phyloP scores from a whole-genome alignment of 2,329 filamentous ascomycete genomes.

The Escovopsis weberi region DNA sequence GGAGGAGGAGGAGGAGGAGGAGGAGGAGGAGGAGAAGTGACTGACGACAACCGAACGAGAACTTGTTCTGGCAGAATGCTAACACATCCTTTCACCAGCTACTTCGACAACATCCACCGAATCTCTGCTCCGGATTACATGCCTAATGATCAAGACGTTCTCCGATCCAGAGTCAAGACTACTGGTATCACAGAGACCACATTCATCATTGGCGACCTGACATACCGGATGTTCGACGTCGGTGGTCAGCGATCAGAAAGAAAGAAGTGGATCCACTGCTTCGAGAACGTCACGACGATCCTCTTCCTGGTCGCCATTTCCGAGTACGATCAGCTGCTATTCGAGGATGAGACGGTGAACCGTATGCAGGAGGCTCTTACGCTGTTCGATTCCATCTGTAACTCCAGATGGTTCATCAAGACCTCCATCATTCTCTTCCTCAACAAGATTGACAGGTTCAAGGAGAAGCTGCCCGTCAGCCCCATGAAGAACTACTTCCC shows the following conservation, averaged over 20 bases:
- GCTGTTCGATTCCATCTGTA: conserved; percentile 76
- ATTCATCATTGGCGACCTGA: conserved; percentile 82
- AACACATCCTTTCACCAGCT: conserved; percentile 36
- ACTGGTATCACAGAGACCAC: conserved; percentile 93
- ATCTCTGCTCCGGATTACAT: conserved; percentile 87
- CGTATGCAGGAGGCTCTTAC: conserved; percentile 86
- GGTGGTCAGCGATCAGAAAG: conserved; percentile 84
- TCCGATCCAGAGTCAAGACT: conserved; percentile 77
- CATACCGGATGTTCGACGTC: conserved; percentile 94
- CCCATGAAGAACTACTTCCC: conserved; percentile 85
- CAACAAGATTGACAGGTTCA: conserved; percentile 84
- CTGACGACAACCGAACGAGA: too few species aligned
- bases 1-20: too few species aligned
- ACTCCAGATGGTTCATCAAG: conserved; percentile 81
- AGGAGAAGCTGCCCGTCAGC: conserved; percentile 68
- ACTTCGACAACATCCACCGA: conserved; percentile 88
- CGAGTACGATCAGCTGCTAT: conserved; percentile 90
- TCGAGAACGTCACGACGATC: conserved; percentile 94
- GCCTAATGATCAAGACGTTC: conserved; percentile 87
- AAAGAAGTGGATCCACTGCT: conserved; percentile 97
- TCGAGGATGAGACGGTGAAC: conserved; percentile 93
- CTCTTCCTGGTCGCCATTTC: conserved; percentile 95
- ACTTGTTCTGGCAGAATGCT: not conserved
- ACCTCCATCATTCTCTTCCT: conserved; percentile 80
- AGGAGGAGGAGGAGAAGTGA: too few species aligned